Evolutionary conservation across 495 filamentous ascomycete genomes (phyloP).

Genomic region (Aspergillus diversus): DNA sequence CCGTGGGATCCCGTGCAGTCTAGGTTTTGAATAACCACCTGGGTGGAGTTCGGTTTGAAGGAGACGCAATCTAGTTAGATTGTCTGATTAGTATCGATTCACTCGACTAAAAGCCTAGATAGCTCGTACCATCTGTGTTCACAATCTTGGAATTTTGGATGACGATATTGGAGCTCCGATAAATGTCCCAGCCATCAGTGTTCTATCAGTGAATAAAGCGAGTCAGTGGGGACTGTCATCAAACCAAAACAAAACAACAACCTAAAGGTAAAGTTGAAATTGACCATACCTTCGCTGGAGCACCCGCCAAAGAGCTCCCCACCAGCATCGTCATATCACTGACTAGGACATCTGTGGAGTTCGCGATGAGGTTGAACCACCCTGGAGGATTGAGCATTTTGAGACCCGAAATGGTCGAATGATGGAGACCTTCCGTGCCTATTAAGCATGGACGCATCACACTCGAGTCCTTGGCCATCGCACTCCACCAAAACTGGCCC

Average conservation of each 20-base stretch:
- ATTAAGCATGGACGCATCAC: constrained; percentile 6
- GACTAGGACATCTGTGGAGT: constrained; percentile 11
- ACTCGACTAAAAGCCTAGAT: background rate
- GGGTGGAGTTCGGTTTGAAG: constrained; percentile 18
- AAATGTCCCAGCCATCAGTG: constrained; percentile 20
- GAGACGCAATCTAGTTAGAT: constrained; percentile 9
- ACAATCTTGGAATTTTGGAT: constrained; percentile 17
- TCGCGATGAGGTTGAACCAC: constrained; percentile 18
- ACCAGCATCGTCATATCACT: constrained; percentile 8
- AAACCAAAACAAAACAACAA: too few species aligned
- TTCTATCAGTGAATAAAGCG: background rate
- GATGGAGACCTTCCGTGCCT: constrained; percentile 13
- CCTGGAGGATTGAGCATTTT: constrained; percentile 8
- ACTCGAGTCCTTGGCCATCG: constrained; percentile 9
- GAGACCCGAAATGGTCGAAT: constrained; percentile 13
- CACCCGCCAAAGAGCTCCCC: background rate
- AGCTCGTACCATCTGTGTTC: constrained; percentile 10
- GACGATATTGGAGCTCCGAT: constrained; percentile 11
- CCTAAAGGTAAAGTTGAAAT: background rate
- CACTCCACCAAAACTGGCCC: constrained; percentile 12
- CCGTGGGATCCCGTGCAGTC: constrained; percentile 21
- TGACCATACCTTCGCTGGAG: background rate
- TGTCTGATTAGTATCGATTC: background rate
- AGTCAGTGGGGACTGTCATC: background rate
- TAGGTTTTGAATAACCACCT: constrained; percentile 12